A percentile compares a stretch with the other conserved stretches of the same genome.
phyloP scores from a whole-genome alignment of 139 green algal species.

The Closterium sp. region DNA sequence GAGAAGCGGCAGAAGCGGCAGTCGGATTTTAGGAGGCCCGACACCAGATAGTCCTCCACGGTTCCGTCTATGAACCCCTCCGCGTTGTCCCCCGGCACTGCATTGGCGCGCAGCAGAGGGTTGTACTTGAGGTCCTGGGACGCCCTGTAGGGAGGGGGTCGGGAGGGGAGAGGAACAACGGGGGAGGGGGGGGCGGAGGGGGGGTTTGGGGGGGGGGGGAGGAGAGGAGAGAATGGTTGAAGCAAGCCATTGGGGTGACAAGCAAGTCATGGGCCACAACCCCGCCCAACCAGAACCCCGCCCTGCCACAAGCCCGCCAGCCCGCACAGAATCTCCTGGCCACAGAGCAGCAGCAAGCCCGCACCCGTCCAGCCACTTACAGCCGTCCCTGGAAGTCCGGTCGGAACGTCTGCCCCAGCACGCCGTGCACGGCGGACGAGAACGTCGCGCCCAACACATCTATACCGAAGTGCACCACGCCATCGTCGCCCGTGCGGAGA shows the following conservation, averaged over 20 bases:
- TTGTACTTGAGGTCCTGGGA: background rate
- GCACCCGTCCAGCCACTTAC: background rate
- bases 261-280: background rate
- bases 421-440: background rate
- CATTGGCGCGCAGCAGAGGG: background rate
- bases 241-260: background rate
- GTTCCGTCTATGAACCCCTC: background rate
- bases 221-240: background rate
- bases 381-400: background rate
- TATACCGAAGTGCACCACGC: background rate
- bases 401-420: slow-evolving; percentile 17
- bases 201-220: background rate
- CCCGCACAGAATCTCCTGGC: too few species aligned
- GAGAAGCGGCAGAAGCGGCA: slow-evolving; percentile 11
- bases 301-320: too few species aligned
- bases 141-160: background rate
- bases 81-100: slow-evolving; percentile 4
- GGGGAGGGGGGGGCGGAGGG: background rate
- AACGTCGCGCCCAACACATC: background rate
- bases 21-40: background rate
- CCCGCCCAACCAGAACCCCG: background rate
- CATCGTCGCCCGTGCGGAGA: background rate
- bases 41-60: background rate
- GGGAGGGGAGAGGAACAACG: background rate
- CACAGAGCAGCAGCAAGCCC: too few species aligned